Evolutionary conservation across 108 stramenopile species (phyloP), one percentile per base, ranked within the genome.

Genomic region (Craspedostauros australis): DNA sequence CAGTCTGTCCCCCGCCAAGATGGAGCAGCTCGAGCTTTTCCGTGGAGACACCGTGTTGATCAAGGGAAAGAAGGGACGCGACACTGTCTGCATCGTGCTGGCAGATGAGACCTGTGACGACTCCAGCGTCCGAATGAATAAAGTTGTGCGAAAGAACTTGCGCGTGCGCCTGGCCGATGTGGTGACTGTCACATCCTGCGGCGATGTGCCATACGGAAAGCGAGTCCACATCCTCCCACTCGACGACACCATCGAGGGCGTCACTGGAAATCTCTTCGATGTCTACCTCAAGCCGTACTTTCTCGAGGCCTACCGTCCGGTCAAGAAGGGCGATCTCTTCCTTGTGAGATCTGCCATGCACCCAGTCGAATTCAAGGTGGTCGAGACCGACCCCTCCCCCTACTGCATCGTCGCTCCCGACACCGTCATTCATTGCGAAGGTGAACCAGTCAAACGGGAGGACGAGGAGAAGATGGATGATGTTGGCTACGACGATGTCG

Each of bases 241-340:
- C 30, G 97, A 98, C 50, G 97, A 98, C 66, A 98, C 97, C 55
- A 98, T 99, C 51, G 99, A 99, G 72, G 99, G 99, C 16, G 96
- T 99, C 20, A 86, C 94, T 14, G 99, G 99, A 9, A 99, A 98
- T 73, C 62, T 99, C 18, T 99, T 99, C 57, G 99, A 99, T 70
- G 99, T 98, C 21, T 99, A 98, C 82, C 83, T 99, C 72, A 97
- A 98, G 82, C 99, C 99, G 3, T 99, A 99, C 87, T 99, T 99
- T 60, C 60, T 96, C 49, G 99, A 98, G 79, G 97, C 97, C 11
- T 99, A 97, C 82, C 95, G 99, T 40, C 99, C 99, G 36, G 93
- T 99, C 60, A 94, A 93, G 72, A 96, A 96, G 83, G 99, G 99
- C 1, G 99, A 99, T 66, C 72, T 97, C 28, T 99, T 99, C 54